Conservation (phyloP, 805 yeast species). For the Cephaloascus albidus region DNA sequence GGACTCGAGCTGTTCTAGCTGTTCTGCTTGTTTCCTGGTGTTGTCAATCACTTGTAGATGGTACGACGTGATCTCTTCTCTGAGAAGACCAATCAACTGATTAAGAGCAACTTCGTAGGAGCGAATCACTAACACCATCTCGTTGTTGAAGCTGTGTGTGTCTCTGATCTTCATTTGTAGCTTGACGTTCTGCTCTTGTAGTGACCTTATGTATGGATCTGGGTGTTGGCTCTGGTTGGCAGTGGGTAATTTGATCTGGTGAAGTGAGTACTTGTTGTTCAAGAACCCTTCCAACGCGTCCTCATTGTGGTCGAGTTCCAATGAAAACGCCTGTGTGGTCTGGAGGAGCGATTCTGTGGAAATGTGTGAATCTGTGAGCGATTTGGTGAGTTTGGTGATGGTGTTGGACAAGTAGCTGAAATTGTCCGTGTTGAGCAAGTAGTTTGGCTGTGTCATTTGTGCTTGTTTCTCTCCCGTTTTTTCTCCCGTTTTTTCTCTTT, state of each 20-base stretch:
- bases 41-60: background rate
- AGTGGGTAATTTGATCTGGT: background rate
- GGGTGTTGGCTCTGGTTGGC: background rate
- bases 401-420: background rate
- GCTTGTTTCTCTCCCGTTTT: too few species aligned
- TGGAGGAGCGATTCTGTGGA: background rate
- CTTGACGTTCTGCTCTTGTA: background rate
- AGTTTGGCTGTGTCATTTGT: background rate
- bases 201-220: background rate
- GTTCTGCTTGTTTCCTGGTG: background rate
- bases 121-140: background rate
- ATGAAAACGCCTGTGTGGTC: too few species aligned
- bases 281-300: background rate
- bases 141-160: background rate
- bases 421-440: background rate
- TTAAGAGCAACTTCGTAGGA: background rate
- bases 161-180: background rate
- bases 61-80: background rate
- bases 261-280: background rate
- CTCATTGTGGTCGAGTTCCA: background rate
- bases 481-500: too few species aligned
- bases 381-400: background rate
- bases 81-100: background rate
- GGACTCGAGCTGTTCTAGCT: background rate
- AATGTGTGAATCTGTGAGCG: background rate